Percentiles rank a stretch among this genome's conserved stretches.
These are phyloP conservation scores for Raffaelea ambrosiae DNA, from an alignment of 2,329 filamentous ascomycete genomes.

Conservation along the genomic window DNA sequence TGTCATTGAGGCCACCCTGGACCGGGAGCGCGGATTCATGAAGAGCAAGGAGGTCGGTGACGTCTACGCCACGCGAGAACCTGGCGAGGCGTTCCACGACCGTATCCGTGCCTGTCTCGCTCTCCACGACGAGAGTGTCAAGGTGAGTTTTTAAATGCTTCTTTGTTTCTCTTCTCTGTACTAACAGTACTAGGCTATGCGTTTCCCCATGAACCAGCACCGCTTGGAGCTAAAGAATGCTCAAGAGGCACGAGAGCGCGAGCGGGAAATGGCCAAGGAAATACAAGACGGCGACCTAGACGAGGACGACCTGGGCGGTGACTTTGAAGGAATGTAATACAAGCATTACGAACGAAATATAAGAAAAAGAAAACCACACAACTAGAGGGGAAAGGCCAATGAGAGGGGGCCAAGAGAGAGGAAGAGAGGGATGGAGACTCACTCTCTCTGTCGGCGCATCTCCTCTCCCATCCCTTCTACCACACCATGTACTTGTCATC, in stretches of 20 bases:
- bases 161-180: neutral
- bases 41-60: constrained; percentile 96
- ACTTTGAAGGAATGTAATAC: constrained; percentile 87
- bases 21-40: constrained; percentile 94
- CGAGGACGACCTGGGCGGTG: constrained; percentile 89
- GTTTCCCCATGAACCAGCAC: constrained; percentile 99
- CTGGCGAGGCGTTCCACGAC: constrained; percentile 95
- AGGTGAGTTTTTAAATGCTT: constrained; percentile 50
- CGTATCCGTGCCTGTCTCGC: constrained; percentile 86
- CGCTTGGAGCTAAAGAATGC: constrained; percentile 95
- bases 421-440: too few relatives aligned
- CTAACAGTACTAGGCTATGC: constrained; percentile 64
- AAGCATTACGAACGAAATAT: neutral
- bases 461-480: too few relatives aligned
- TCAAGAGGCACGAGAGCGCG: constrained; percentile 92
- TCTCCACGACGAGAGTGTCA: constrained; percentile 95
- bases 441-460: too few relatives aligned
- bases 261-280: constrained; percentile 96
- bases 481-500: too few relatives aligned
- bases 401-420: too few relatives aligned
- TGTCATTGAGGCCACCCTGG: constrained; percentile 89
- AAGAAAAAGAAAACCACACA: too few relatives aligned
- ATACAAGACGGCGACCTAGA: constrained; percentile 97
- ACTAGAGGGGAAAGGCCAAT: too few relatives aligned
- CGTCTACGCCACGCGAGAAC: constrained; percentile 91